Percentiles rank a stretch among this genome's conserved stretches.
Conservation (phyloP, 2,329 filamentous ascomycete genomes). For the Atkinsonella texensis region DNA sequence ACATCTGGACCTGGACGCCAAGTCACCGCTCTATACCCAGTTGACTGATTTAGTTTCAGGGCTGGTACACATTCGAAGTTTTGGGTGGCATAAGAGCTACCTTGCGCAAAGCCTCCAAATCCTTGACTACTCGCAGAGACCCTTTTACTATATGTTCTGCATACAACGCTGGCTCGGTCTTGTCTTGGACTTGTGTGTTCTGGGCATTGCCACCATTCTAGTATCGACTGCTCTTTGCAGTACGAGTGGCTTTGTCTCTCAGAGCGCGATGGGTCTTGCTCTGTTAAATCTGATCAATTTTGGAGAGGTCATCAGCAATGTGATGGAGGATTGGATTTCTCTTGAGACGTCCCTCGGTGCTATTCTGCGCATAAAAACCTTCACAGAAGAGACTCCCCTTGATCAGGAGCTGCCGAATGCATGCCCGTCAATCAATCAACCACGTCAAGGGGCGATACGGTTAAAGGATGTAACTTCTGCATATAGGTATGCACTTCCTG, state of each 20-base stretch:
- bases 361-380: not conserved
- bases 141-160: not conserved
- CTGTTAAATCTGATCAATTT: not conserved
- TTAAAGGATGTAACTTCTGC: not conserved
- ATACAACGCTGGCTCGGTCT: not conserved
- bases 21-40: slow-evolving; percentile 30
- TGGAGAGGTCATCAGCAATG: not conserved
- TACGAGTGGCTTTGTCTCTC: not conserved
- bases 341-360: not conserved
- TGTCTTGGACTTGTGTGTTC: not conserved
- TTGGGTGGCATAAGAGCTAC: slow-evolving; percentile 10
- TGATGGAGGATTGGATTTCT: not conserved
- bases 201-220: not conserved
- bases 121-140: not conserved
- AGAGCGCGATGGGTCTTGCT: not conserved
- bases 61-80: slow-evolving; percentile 15
- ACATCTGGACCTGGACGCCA: slow-evolving; percentile 40
- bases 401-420: not conserved
- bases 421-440: not conserved
- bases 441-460: not conserved
- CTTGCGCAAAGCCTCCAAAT: not conserved
- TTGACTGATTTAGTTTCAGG: slow-evolving; percentile 24
- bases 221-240: not conserved
- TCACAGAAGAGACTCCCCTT: not conserved
- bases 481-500: not conserved